Percentiles rank a stretch among this genome's conserved stretches.
These are phyloP conservation scores for Sambucus nigra DNA, from an alignment of 129 eudicot species.

Conservation along the genomic window DNA sequence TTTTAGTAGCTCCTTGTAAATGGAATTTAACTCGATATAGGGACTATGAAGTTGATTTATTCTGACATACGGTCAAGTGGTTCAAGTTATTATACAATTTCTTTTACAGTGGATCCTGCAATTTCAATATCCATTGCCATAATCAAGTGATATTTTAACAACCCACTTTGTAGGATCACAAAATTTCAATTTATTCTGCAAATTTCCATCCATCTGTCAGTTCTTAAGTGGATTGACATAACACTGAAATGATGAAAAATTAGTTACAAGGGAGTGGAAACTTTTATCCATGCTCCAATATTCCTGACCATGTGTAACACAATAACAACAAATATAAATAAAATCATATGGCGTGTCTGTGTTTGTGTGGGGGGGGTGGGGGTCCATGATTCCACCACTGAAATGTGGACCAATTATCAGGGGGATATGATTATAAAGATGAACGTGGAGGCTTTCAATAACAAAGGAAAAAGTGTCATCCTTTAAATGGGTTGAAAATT, in stretches of 20 bases:
- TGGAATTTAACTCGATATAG: too few species aligned
- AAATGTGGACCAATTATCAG: slow-evolving; percentile 33
- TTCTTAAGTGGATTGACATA: neutral
- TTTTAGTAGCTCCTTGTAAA: too few species aligned
- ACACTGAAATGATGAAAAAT: neutral
- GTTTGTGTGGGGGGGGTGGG: slow-evolving; percentile 20
- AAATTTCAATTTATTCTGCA: too few species aligned
- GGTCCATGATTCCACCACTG: slow-evolving; percentile 54
- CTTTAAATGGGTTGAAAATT: neutral
- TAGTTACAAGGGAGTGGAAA: neutral
- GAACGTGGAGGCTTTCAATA: slow-evolving; percentile 3
- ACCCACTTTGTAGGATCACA: too few species aligned
- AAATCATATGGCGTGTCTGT: neutral
- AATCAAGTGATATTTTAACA: too few species aligned
- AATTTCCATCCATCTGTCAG: neutral
- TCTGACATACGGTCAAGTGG: too few species aligned
- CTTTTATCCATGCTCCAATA: neutral
- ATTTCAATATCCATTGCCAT: too few species aligned
- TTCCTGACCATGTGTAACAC: neutral
- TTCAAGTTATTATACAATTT: too few species aligned
- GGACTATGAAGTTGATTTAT: too few species aligned
- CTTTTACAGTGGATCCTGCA: too few species aligned
- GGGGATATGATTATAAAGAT: neutral
- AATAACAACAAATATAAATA: slow-evolving; percentile 11
- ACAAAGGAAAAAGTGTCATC: neutral